Conservation (phyloP, 129 eudicot species). For the Cynara cardunculus region DNA sequence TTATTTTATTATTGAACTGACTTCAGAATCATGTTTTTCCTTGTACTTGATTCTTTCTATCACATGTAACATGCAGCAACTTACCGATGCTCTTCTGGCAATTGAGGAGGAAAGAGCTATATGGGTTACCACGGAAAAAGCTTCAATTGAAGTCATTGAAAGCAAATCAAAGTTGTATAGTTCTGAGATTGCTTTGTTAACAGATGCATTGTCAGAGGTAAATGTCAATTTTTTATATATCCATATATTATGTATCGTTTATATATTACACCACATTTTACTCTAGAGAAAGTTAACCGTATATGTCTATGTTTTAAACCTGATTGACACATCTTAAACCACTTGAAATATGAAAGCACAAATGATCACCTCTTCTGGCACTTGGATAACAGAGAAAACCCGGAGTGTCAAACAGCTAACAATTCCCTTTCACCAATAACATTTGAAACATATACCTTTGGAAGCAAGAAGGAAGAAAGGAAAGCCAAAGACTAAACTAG, state of each 20-base stretch:
- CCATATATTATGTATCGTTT: not conserved
- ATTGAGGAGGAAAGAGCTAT: slow-evolving; percentile 91
- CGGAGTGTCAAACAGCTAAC: too few relatives aligned
- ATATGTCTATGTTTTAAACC: not conserved
- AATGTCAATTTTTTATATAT: not conserved
- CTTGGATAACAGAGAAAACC: too few relatives aligned
- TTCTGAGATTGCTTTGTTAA: slow-evolving; percentile 48
- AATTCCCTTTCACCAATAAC: too few relatives aligned
- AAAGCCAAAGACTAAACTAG: too few relatives aligned
- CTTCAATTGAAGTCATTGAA: slow-evolving; percentile 61
- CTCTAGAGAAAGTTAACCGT: not conserved
- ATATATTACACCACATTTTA: not conserved
- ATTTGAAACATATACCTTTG: too few relatives aligned
- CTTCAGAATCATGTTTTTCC: not conserved
- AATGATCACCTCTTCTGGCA: too few relatives aligned
- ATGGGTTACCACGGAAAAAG: slow-evolving; percentile 79
- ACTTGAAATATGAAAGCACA: not conserved
- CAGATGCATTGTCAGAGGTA: slow-evolving; percentile 63
- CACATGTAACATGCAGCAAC: slow-evolving; percentile 61
- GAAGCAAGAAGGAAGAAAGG: too few relatives aligned
- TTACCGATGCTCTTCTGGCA: slow-evolving; percentile 79
- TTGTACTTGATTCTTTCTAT: slow-evolving; percentile 9
- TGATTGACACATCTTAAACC: not conserved
- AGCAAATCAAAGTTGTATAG: slow-evolving; percentile 44
- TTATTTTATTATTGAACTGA: not conserved